Base-by-base conservation (phyloP, 2,329 filamentous ascomycete species). In the Ramularia collo-cygni region DNA sequence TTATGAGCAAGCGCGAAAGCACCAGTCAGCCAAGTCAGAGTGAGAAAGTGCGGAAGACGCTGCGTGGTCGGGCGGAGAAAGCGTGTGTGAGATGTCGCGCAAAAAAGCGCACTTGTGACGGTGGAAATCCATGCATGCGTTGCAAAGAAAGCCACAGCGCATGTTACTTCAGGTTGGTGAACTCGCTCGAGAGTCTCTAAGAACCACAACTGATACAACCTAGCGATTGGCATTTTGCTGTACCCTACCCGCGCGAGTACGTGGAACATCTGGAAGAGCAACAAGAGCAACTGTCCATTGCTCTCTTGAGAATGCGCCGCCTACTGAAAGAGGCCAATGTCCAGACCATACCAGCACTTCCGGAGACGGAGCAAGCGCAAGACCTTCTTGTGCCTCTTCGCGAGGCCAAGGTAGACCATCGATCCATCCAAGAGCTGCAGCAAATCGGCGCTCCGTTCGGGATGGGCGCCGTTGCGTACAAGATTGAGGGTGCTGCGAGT, bases 21-120 rank as follows among this genome's bases (percentile, higher is more conserved):
- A n/a, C 17, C n/a, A 40, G 45, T 15, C 38, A 41, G 16, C 42
- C 42, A 9, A 42, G 42, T 8, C 47, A 44, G 30, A 42, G 37
- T 18, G 47, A 50, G 28, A 50, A 48, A 27, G 44, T 50, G 37
- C 43, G 46, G 18, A 50, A 44, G 41, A 48, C 44, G 26, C 24
- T 50, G 34, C 40, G 27, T 38, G 46, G 44, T 10, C 34, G 47
- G 16, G 33, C 44, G 8, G 47, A 47, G 28, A 52, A 52, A 36
- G 49, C 49, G 9, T 52, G 49, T 34, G 47, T 47, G 12, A 40
- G 49, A 29, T 52, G 49, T 47, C 42, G 47, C 34, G 44, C 49
- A 26, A 49, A 49, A 42, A 52, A 52, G 37, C 34, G 47, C 6
- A 50, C 47, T 15, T 50, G 47, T 32, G 44, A 50, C 40, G 47